Percentiles rank a stretch among this genome's conserved stretches.
Evolutionary conservation across 78 protist genomes (phyloP).

Genomic region (Pigoraptor vietnamica): DNA sequence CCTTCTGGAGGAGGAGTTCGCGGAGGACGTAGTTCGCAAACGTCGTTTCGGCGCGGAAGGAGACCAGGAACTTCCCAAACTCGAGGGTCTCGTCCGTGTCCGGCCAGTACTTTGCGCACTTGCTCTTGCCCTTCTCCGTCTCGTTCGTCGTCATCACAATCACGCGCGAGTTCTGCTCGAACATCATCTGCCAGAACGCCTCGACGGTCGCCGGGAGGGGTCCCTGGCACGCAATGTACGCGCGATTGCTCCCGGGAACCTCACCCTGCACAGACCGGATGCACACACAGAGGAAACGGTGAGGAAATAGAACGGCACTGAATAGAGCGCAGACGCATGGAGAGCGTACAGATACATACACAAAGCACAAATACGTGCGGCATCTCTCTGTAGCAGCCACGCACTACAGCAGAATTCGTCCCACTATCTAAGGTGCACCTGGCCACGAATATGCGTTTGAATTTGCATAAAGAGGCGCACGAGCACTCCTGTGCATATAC

Average conservation of each 20-base stretch:
- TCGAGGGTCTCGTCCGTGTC: not conserved
- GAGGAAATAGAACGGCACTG: not conserved
- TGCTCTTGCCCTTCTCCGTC: not conserved
- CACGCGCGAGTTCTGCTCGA: not conserved
- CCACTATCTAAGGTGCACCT: too few relatives aligned
- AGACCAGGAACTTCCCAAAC: not conserved
- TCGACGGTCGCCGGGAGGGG: not conserved
- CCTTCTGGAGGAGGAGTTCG: not conserved
- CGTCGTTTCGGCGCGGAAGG: not conserved
- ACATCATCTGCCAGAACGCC: conserved; percentile 1
- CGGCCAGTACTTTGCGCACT: conserved; percentile 10
- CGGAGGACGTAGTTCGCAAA: not conserved
- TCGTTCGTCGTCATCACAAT: conserved; percentile 1
- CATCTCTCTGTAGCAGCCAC: too few relatives aligned
- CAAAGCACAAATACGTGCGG: too few relatives aligned
- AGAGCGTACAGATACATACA: too few relatives aligned
- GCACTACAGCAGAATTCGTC: too few relatives aligned
- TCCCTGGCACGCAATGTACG: conserved; percentile 10
- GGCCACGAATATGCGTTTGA: too few relatives aligned
- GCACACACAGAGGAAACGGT: not conserved
- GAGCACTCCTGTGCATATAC: not conserved
- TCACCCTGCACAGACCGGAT: not conserved
- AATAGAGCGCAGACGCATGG: too few relatives aligned
- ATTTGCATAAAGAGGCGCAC: not conserved
- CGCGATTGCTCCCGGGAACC: not conserved